Evolutionary conservation across 176 grass and related monocot genomes (phyloP), one percentile per base, ranked within the genome.

Genomic region (Bromus sterilis): DNA sequence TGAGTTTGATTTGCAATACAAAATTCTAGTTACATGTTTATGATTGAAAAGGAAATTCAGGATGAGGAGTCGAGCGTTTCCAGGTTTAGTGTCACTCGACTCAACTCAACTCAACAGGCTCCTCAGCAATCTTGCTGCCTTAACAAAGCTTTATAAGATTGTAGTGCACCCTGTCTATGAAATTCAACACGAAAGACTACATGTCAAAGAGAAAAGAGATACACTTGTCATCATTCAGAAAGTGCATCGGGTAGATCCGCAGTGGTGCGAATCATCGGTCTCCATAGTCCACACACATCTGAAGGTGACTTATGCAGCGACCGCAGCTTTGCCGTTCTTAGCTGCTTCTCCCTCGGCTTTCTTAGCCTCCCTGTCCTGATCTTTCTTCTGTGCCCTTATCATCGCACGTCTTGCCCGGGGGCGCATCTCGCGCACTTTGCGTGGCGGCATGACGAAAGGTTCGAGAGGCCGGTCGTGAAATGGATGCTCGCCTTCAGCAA

Each of bases 311-410:
- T 89, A 94, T 31, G 76, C 83, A 7, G 57, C 78, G 20, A 51
- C 59, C 25, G 84, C 83, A 39, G 80, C 72, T 61, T 75, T 87
- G 63, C 61, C 60, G 9, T 69, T 81, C 77, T 82, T 94, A 14
- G 49, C 80, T 59, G 49, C 80, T 53, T 83, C 56, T 21, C 74
- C 81, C 68, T 88, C 84, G 11, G 84, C 90, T 81, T 91, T 91
- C 29, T 37, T 31, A 9, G 80, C 56, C 12, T 55, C 62, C 21
- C 75, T 80, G 55, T 74, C 91, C 65, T 95, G 93, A 57, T 95
- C 91, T 29, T 99, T 99, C 56, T 93, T 99, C 87, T 99, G 96
- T 0, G 96, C 93, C 75, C 96, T 80, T 49, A 95, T 41, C 55
- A 99, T 58, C 2, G 91, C 96, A 14, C 96, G 90, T 57, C 91